Evolutionary conservation across 1,284 basidiomycete species (phyloP), one percentile per base, ranked within the genome.

Genomic region (Papiliotrema flavescens): DNA sequence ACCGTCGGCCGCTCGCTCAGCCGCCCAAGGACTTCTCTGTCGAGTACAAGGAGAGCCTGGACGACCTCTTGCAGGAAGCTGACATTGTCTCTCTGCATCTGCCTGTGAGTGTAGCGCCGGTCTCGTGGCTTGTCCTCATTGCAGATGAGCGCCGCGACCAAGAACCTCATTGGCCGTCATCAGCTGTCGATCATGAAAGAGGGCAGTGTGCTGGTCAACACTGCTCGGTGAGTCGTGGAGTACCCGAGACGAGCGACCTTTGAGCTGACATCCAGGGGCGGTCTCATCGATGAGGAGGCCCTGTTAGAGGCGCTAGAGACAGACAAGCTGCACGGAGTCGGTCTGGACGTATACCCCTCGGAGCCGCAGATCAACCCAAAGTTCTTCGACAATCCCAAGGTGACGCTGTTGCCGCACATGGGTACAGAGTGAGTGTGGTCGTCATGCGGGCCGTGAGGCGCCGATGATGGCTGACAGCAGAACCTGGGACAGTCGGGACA

Each of bases 241-340:
- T 32, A 11, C 28, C 11, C n/a, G 3, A 3, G 24, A 28, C 24
- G 15, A 26, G 11, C 15, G 9, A 4, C 11, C 13, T 5, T n/a
- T 32, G 15, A 43, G 26, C 32, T 42, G 36, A 47, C 35, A 1
- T 9, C 9, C 14, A 37, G 39, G 35, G 90, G 90, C 3, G 90
- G 89, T 68, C 83, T 93, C 32, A 82, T 93, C 48, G 88, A 93
- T 60, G 89, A 93, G 71, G 82, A 80, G 1, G 90, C 89, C 1
- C 80, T 93, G 78, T 86, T 93, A 55, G 79, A 81, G 15, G 89
- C 89, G 2, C 74, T 93, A 52, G 84, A 88, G 63, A 84, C 86
- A 59, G 88, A 88, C 20, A 64, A 91, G 86, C 80, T 91, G 47
- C 83, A 82, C 28, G 85, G 85, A 1, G 86, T 87, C 15, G 91